A percentile compares a stretch with the other conserved stretches of the same genome.
Evolutionary conservation across 1,284 basidiomycete species (phyloP).

Genomic region (Irpex rosettiformis): DNA sequence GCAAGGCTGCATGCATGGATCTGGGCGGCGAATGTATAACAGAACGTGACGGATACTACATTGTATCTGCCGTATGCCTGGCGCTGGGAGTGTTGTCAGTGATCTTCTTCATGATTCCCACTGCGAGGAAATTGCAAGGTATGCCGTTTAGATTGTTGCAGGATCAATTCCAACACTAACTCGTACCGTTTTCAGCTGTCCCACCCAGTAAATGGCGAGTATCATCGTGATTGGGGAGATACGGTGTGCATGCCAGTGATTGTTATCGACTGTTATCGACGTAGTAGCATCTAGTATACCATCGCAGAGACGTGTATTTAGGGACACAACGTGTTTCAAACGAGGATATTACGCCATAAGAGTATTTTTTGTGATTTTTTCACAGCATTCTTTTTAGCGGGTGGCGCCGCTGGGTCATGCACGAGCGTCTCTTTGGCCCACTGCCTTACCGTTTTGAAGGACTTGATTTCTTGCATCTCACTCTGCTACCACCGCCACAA

Average conservation of each 20-base stretch:
- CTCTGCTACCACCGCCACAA: slow-evolving; percentile 5
- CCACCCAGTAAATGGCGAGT: slow-evolving; percentile 63
- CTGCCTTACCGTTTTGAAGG: neutral
- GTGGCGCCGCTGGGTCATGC: slow-evolving; percentile 11
- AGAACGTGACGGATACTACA: slow-evolving; percentile 91
- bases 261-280: neutral
- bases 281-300: neutral
- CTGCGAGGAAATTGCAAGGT: slow-evolving; percentile 85
- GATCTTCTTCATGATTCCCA: slow-evolving; percentile 79
- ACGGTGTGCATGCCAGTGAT: neutral
- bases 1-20: slow-evolving; percentile 75
- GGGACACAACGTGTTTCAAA: slow-evolving; percentile 3
- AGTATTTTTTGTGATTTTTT: slow-evolving; percentile 9
- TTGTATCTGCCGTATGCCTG: slow-evolving; percentile 80
- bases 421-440: slow-evolving; percentile 6
- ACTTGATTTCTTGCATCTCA: slow-evolving; percentile 6
- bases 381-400: neutral
- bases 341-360: slow-evolving; percentile 4
- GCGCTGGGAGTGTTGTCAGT: slow-evolving; percentile 71
- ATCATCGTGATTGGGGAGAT: slow-evolving; percentile 7
- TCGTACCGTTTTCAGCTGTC: slow-evolving; percentile 37
- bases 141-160: slow-evolving; percentile 27
- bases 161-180: neutral
- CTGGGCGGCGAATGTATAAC: slow-evolving; percentile 81
- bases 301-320: slow-evolving; percentile 1